Evolutionary conservation across 2,329 filamentous ascomycete species (phyloP), one percentile per base, ranked within the genome.

Genomic region (Endoconidiophora polonica): DNA sequence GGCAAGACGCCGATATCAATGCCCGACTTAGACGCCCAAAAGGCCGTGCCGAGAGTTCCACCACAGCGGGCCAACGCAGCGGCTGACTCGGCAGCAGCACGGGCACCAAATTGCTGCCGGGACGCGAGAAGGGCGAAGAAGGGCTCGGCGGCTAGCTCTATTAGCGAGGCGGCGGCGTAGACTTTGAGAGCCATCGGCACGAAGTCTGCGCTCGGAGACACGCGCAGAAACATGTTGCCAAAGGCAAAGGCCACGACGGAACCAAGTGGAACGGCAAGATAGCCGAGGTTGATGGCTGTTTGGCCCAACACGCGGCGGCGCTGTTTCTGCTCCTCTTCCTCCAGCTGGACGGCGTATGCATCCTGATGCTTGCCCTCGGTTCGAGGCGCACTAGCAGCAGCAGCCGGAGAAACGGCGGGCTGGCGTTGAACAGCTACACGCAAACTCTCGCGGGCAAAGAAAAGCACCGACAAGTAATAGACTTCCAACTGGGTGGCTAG

Each of bases 401-500:
- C 6, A 18, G 38, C 2, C 22, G 12, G 16, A 26, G 47, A 36
- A 2, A 42, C 37, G 33, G 45, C 36, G 9, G 53, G 54, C 57
- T 88, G 83, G 47, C 91, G 75, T 65, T 96, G 90, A 36, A 94
- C 77, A 23, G 90, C 87, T n/a, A 94, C 82, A 14, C 91, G 81
- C 45, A 96, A 68, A 59, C 83, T 90, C 65, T 98, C 91, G 38
- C 91, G 76, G 0, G 91, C 83, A 60, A 98, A 96, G 64, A 94
- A 95, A 0, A 98, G 73, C n/a, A 93, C 81, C 0, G 87, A 86
- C 42, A 94, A 82, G 53, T 90, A 88, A 63, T 88, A 95, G 1
- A 96, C 78, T 59, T 98, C 91, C 2, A 98, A 74, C 63, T 95
- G 91, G 0, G 88, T 82, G 2, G 88, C 83, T 4, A 94, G 72